Percentiles rank a stretch among this genome's conserved stretches.
Evolutionary conservation across 805 yeast species (phyloP).

Genomic region (Candida insectalens): DNA sequence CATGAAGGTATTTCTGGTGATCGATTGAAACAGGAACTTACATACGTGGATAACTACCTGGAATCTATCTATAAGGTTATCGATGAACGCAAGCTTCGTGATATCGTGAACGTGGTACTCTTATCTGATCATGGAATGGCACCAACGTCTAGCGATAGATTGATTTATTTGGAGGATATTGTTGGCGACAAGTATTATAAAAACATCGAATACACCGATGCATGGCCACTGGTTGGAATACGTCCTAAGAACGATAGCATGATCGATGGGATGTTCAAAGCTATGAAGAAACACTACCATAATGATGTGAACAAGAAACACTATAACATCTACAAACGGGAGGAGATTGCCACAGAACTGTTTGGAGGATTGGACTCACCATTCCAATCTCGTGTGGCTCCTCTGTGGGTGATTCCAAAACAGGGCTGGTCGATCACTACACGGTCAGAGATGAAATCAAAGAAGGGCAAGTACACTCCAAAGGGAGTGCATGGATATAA

Average conservation of each 20-base stretch:
- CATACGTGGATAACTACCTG: slow-evolving; percentile 58
- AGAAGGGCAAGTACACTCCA: slow-evolving; percentile 40
- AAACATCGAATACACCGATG: slow-evolving; percentile 56
- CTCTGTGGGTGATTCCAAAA: slow-evolving; percentile 76
- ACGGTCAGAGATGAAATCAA: slow-evolving; percentile 40
- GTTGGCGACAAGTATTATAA: slow-evolving; percentile 30
- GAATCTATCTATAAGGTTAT: slow-evolving; percentile 39
- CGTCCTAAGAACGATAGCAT: slow-evolving; percentile 39
- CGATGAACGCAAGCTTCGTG: slow-evolving; percentile 41
- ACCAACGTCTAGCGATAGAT: slow-evolving; percentile 63
- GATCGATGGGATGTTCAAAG: slow-evolving; percentile 36
- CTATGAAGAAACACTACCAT: slow-evolving; percentile 26
- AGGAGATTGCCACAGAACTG: slow-evolving; percentile 45
- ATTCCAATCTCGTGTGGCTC: slow-evolving; percentile 62
- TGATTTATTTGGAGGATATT: slow-evolving; percentile 65
- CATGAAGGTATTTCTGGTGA: slow-evolving; percentile 57
- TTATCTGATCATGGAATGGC: slow-evolving; percentile 95
- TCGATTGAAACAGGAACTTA: slow-evolving; percentile 43
- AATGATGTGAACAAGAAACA: slow-evolving; percentile 19
- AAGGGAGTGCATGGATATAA: slow-evolving; percentile 83
- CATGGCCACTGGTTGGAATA: slow-evolving; percentile 81
- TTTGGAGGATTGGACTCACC: slow-evolving; percentile 38
- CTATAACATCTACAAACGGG: slow-evolving; percentile 41
- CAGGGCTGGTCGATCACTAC: slow-evolving; percentile 74
- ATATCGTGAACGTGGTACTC: slow-evolving; percentile 63